phyloP scores from a whole-genome alignment of 306 rosid species.

The Rosa persica region DNA sequence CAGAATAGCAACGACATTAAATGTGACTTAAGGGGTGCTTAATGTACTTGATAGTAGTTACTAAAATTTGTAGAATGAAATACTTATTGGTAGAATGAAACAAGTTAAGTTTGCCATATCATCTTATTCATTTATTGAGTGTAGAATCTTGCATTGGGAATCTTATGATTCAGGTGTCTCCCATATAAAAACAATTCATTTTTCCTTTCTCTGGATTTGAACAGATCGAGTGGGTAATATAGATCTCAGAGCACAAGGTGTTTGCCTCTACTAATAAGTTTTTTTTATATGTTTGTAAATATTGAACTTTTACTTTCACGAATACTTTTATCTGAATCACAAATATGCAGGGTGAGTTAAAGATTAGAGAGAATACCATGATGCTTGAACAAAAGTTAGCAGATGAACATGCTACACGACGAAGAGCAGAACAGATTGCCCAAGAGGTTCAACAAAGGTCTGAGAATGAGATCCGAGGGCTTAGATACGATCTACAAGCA shows the following conservation, averaged over 20 bases:
- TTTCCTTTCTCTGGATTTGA: not conserved
- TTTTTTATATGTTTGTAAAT: not conserved
- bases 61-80: not conserved
- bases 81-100: not conserved
- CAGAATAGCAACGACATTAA: not conserved
- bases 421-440: conserved; percentile 57
- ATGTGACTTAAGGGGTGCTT: not conserved
- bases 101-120: not conserved
- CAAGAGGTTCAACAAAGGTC: conserved; percentile 56
- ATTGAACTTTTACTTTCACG: not conserved
- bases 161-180: not conserved
- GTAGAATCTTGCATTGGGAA: too few species aligned
- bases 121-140: not conserved
- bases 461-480: conserved; percentile 59
- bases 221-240: not conserved
- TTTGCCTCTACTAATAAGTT: not conserved
- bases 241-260: not conserved
- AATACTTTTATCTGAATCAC: not conserved
- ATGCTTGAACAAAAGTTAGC: conserved; percentile 73
- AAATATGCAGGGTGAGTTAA: conserved; percentile 61
- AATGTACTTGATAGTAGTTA: not conserved
- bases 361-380: conserved; percentile 55
- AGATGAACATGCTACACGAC: conserved; percentile 77
- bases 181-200: not conserved
- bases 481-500: conserved; percentile 69